A percentile compares a stretch with the other conserved stretches of the same genome.
phyloP scores from a whole-genome alignment of 768 basidiomycete genomes.

The Cyclocybe aegerita region DNA sequence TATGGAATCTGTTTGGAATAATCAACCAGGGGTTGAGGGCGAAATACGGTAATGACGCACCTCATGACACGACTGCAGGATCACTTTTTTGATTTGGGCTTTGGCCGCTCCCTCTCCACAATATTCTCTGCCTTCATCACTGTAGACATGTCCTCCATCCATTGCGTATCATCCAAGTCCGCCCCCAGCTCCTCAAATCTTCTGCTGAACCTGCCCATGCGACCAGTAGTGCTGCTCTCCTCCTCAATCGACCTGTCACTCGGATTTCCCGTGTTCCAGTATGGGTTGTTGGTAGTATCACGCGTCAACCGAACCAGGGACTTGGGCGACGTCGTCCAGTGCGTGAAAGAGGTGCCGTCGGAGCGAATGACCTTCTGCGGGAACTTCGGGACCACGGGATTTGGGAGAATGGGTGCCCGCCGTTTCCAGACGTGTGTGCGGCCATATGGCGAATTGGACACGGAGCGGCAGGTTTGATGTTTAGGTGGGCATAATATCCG shows the following conservation, averaged over 20 bases:
- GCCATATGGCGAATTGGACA: slow-evolving; percentile 80
- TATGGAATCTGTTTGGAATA: too few species aligned
- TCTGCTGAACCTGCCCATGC: slow-evolving; percentile 78
- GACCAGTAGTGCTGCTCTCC: slow-evolving; percentile 69
- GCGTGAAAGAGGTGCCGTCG: slow-evolving; percentile 85
- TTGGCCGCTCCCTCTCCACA: slow-evolving; percentile 14
- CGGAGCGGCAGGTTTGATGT: slow-evolving; percentile 19
- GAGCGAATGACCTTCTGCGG: slow-evolving; percentile 84
- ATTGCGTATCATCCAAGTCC: slow-evolving; percentile 20
- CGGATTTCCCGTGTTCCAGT: slow-evolving; percentile 73
- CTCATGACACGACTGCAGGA: background rate
- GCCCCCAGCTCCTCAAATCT: slow-evolving; percentile 50
- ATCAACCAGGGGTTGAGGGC: too few species aligned
- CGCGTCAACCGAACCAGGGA: slow-evolving; percentile 76
- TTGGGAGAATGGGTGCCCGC: slow-evolving; percentile 66
- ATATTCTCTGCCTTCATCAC: slow-evolving; percentile 21
- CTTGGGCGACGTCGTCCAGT: slow-evolving; percentile 87
- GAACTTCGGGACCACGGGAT: slow-evolving; percentile 83
- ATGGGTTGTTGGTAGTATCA: slow-evolving; percentile 85
- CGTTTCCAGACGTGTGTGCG: slow-evolving; percentile 82
- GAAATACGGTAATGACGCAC: too few species aligned
- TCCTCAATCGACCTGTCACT: slow-evolving; percentile 58
- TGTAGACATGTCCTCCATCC: slow-evolving; percentile 27
- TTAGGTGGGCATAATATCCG: too few species aligned
- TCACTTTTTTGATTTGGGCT: slow-evolving; percentile 17